Conservation (phyloP, 768 basidiomycete genomes). For the Amanita thiersii region DNA sequence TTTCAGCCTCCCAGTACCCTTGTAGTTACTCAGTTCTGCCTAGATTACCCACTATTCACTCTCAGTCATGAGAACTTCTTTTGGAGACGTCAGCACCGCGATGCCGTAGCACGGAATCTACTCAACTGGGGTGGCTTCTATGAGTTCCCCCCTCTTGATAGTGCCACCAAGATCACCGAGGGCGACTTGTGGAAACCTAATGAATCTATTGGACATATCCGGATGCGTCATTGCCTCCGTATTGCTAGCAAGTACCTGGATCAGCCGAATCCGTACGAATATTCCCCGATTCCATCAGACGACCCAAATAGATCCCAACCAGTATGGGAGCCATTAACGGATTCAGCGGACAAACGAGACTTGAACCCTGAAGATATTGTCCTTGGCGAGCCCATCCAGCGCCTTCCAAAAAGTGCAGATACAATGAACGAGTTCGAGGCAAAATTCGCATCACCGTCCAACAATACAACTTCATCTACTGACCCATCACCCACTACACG, state of each 20-base stretch:
- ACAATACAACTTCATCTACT: background rate
- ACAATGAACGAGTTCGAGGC: no score
- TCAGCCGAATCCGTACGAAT: constrained; percentile 20
- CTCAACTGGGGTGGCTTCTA: constrained; percentile 32
- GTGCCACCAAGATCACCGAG: constrained; percentile 14
- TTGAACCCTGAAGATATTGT: constrained; percentile 8
- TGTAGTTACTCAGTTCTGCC: background rate
- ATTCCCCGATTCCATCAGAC: constrained; percentile 9
- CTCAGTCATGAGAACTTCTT: background rate
- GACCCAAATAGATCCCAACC: background rate
- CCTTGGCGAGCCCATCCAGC: no score
- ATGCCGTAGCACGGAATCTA: constrained; percentile 3
- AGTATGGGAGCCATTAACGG: constrained; percentile 16
- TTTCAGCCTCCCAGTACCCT: background rate
- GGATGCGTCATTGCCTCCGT: constrained; percentile 21
- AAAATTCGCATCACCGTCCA: background rate
- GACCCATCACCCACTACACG: background rate
- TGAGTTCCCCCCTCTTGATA: constrained; percentile 20
- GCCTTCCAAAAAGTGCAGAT: no score
- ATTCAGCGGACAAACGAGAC: constrained; percentile 7
- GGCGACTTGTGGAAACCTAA: constrained; percentile 18
- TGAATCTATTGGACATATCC: constrained; percentile 17
- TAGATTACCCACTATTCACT: constrained; percentile 3
- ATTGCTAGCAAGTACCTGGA: constrained; percentile 13
- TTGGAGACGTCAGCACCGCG: constrained; percentile 1